Base-by-base conservation (phyloP, 352 stramenopile species). In the Phytopythium sindhum region DNA sequence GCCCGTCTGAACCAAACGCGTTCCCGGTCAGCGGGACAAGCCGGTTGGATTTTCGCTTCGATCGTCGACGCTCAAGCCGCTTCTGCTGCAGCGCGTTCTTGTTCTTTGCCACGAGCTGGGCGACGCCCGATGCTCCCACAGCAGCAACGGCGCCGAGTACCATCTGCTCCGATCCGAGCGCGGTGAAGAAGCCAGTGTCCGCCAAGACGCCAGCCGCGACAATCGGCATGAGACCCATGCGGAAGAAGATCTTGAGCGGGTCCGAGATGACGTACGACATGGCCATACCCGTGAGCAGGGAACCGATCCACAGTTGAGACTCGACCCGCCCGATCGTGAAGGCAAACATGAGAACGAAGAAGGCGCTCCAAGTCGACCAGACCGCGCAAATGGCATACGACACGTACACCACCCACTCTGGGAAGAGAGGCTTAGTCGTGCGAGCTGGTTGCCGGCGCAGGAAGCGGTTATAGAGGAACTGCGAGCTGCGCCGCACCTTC, bases 401-500 rank as follows among this genome's bases (percentile, higher is more conserved):
- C 28, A 90, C 63, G 68, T 90, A 88, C 19, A 89, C 73, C 15
- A 92, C 81, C 81, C 81, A 92, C 63, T 81, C 77, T 2, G 84
- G 84, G 65, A 92, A 90, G 11, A 92, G 50, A 9, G 84, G 84
- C 54, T 80, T 80, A 1, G 74, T 50, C 29, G 85, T 41, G 9
- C 75, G 73, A 21, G 77, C 74, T 11, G 84, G 77, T 44, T 86
- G 77, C 0, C 80, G 74, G 1, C 81, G 68, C 31, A 92, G 55
- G 58, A 90, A 88, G 28, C 76, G 69, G 53, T 89, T 92, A 73
- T 92, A 92, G 31, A 92, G 70, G 56, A 90, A n/a, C 23, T 77
- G 72, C 15, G 84, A 89, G 29, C 72, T 84, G n/a, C 78, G 65
- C 47, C 74, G 81, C 57, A 92, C 79, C 56, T 87, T 84, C 51